Conservation (phyloP, 2,329 filamentous ascomycete species). For the Davidsoniella eucalypti region DNA sequence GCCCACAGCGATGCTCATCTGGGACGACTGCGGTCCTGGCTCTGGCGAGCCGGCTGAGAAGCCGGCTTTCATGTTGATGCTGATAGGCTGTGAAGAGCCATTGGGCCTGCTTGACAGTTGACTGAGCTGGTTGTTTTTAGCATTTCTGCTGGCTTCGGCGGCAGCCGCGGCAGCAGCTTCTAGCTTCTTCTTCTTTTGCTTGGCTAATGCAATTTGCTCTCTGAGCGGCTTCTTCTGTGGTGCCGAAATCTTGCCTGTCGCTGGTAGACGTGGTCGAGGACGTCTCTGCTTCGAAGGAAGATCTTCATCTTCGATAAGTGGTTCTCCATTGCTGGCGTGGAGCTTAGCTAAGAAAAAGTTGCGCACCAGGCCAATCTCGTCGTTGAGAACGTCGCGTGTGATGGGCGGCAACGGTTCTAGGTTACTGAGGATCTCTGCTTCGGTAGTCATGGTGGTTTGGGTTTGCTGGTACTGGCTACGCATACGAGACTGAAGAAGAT, state of each 20-base stretch:
- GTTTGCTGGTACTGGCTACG: slow-evolving; percentile 72
- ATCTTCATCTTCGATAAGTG: slow-evolving; percentile 81
- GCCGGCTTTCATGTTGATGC: slow-evolving; percentile 8
- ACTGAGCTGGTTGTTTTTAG: neutral
- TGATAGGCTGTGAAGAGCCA: neutral
- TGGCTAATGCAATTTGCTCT: slow-evolving; percentile 67
- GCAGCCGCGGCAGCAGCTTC: slow-evolving; percentile 20
- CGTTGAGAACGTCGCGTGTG: slow-evolving; percentile 58
- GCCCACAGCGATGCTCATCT: slow-evolving; percentile 12
- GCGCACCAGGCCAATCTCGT: slow-evolving; percentile 74
- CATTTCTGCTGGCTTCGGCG: neutral
- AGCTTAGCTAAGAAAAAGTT: slow-evolving; percentile 86
- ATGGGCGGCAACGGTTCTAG: slow-evolving; percentile 60
- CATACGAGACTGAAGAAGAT: slow-evolving; percentile 83
- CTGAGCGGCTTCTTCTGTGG: slow-evolving; percentile 69
- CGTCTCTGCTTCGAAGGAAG: slow-evolving; percentile 80
- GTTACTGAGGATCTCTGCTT: slow-evolving; percentile 47
- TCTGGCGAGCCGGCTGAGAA: slow-evolving; percentile 6
- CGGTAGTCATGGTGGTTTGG: slow-evolving; percentile 41
- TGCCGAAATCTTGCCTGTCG: slow-evolving; percentile 71
- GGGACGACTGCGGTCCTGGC: slow-evolving; percentile 6
- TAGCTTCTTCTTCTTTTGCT: slow-evolving; percentile 73
- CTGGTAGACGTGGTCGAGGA: slow-evolving; percentile 46
- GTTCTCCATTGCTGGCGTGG: slow-evolving; percentile 50
- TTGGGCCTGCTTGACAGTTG: no score